Evolutionary conservation across 495 filamentous ascomycete genomes (phyloP).

Genomic region (Penicillium manginii): DNA sequence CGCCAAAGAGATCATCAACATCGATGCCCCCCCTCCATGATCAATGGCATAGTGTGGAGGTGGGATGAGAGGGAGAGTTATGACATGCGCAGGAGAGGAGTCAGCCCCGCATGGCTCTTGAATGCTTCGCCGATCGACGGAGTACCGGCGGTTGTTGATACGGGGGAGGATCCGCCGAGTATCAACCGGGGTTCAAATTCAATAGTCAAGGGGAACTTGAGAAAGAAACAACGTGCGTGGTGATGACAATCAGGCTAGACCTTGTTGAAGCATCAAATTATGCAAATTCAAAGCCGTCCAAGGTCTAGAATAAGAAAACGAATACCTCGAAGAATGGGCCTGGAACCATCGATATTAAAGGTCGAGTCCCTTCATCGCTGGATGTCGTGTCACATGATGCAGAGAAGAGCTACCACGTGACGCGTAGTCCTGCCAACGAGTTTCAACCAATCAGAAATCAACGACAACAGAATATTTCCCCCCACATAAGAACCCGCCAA

Average conservation of each 20-base stretch:
- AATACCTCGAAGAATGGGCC: no score
- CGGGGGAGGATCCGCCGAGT: slow-evolving; percentile 1
- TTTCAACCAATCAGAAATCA: slow-evolving; percentile 16
- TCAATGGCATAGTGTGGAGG: slow-evolving; percentile 42
- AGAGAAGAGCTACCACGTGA: slow-evolving; percentile 19
- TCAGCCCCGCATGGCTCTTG: slow-evolving; percentile 16
- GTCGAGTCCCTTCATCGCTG: no score
- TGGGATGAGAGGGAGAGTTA: not conserved
- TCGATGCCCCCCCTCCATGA: slow-evolving; percentile 72
- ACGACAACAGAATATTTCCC: not conserved
- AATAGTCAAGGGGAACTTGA: no score
- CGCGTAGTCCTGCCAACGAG: slow-evolving; percentile 32
- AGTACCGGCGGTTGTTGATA: slow-evolving; percentile 16
- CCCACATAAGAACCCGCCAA: slow-evolving; percentile 22
- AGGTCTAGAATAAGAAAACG: no score
- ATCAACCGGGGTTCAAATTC: no score
- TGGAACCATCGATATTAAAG: no score
- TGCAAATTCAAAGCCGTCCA: no score
- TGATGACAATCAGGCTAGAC: no score
- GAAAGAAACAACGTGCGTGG: no score
- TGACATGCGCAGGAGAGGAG: slow-evolving; percentile 3
- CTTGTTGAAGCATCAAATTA: no score
- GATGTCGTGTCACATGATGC: no score
- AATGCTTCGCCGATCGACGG: slow-evolving; percentile 13
- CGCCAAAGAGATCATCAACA: slow-evolving; percentile 77